Base-by-base conservation (phyloP, 352 stramenopile species). In the Phytophthora sansomeana region DNA sequence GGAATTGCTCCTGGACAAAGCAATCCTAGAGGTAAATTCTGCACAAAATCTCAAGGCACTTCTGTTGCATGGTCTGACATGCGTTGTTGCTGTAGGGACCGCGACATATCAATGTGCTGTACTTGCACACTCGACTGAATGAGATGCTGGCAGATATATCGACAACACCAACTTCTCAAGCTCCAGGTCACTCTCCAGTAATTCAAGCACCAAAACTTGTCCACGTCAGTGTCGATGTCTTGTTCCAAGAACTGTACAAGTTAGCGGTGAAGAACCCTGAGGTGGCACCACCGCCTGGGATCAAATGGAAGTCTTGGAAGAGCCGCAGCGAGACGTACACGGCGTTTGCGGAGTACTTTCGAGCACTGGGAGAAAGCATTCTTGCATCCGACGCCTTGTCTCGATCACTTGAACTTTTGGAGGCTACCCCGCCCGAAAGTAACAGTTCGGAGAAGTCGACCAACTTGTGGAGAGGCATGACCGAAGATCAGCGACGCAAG, bases 81-180 rank as follows among this genome's bases (percentile, higher is more conserved):
- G 5, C 21, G 21, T n/a, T 52, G 10, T 58, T 43, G 28, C n/a
- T 51, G 44, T 29, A 83, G 72, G 64, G 63, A 4, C 63, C 74
- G 1, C 66, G 62, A 24, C 78, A 84, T 53, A 17, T 81, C 28
- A 69, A 79, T 14, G 72, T 91, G 9, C 11, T 93, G 58, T 93
- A 93, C 68, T 67, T 89, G 30, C 83, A 90, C 32, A 66, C 77
- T 8, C 77, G 84, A 6, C 53, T 91, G 28, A 85, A 82, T 42
- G 84, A 93, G 44, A 63, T 90, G 29, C 63, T 90, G 4, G 67
- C 53, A 24, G 57, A 72, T 24, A 13, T 61, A 0, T 41, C 56
- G 19, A 42, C 47, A 14, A 7, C 16, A 10, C 14, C 33, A 16
- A 11, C 16, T 41, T 46, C 53, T 11, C 28, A 42, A 17, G 29